These are phyloP conservation scores for Teratosphaeria zuluensis DNA, from an alignment of 2,329 filamentous ascomycete species.

Conservation along the genomic window DNA sequence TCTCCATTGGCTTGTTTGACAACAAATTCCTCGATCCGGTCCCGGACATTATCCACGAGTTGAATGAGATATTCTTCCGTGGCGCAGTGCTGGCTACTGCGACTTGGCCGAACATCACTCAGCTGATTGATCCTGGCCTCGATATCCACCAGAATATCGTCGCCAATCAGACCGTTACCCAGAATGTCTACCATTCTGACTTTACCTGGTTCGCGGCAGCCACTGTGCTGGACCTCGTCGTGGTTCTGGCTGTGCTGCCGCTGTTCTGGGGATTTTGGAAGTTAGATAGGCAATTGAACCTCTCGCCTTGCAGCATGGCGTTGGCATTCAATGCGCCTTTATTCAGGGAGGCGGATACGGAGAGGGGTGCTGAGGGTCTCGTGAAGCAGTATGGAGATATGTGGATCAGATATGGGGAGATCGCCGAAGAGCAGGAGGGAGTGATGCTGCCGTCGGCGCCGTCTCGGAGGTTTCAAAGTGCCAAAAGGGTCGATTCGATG, in stretches of 20 bases:
- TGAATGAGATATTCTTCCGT: constrained; percentile 8
- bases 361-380: neutral
- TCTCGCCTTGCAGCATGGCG: constrained; percentile 1
- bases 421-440: neutral
- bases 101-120: neutral
- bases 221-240: constrained; percentile 5
- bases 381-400: constrained; percentile 1
- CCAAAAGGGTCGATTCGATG: neutral
- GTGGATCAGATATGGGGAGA: neutral
- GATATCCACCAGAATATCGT: constrained; percentile 1
- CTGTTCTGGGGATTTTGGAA: constrained; percentile 11
- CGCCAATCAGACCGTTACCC: constrained; percentile 3
- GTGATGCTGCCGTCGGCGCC: neutral
- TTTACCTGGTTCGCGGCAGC: constrained; percentile 9
- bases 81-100: constrained; percentile 1
- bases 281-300: neutral
- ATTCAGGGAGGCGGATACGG: constrained; percentile 1
- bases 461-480: neutral
- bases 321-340: constrained; percentile 4
- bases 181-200: constrained; percentile 9
- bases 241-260: constrained; percentile 5
- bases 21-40: constrained; percentile 4
- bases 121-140: constrained; percentile 5
- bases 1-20: neutral
- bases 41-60: constrained; percentile 1